Evolutionary conservation across 2,329 filamentous ascomycete genomes (phyloP).

Genomic region (Rhinocladiella mackenziei): DNA sequence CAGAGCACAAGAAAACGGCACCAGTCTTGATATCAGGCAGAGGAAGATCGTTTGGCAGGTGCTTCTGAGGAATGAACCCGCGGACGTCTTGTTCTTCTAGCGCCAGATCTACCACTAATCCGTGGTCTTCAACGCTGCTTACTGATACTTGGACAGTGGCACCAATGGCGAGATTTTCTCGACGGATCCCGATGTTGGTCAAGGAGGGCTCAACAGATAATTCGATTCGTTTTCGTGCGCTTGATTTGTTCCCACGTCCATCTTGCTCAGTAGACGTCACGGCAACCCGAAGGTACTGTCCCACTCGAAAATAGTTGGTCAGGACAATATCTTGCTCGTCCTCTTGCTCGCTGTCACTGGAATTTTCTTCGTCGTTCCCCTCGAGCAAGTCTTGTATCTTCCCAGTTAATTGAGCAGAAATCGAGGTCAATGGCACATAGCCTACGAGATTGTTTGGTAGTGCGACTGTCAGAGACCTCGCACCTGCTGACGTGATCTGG

Average conservation of each 20-base stretch:
- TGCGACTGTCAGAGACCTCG: slow-evolving; percentile 72
- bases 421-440: slow-evolving; percentile 84
- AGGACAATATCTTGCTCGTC: slow-evolving; percentile 63
- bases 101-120: slow-evolving; percentile 87
- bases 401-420: slow-evolving; percentile 74
- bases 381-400: slow-evolving; percentile 66
- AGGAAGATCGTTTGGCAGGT: slow-evolving; percentile 64
- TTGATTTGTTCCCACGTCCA: slow-evolving; percentile 48
- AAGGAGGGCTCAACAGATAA: slow-evolving; percentile 76
- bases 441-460: slow-evolving; percentile 91
- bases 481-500: slow-evolving; percentile 75
- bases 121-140: slow-evolving; percentile 90
- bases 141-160: slow-evolving; percentile 82
- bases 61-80: slow-evolving; percentile 81
- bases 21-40: slow-evolving; percentile 73
- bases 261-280: slow-evolving; percentile 72
- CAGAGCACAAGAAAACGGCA: slow-evolving; percentile 76
- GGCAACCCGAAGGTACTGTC: slow-evolving; percentile 82
- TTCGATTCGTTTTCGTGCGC: slow-evolving; percentile 76
- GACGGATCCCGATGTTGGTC: slow-evolving; percentile 70
- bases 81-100: slow-evolving; percentile 63
- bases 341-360: slow-evolving; percentile 47
- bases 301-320: slow-evolving; percentile 69
- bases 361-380: slow-evolving; percentile 56
- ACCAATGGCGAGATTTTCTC: slow-evolving; percentile 69